Base-by-base conservation (phyloP, 2,329 filamentous ascomycete genomes). In the Pseudogymnoascus sp. region DNA sequence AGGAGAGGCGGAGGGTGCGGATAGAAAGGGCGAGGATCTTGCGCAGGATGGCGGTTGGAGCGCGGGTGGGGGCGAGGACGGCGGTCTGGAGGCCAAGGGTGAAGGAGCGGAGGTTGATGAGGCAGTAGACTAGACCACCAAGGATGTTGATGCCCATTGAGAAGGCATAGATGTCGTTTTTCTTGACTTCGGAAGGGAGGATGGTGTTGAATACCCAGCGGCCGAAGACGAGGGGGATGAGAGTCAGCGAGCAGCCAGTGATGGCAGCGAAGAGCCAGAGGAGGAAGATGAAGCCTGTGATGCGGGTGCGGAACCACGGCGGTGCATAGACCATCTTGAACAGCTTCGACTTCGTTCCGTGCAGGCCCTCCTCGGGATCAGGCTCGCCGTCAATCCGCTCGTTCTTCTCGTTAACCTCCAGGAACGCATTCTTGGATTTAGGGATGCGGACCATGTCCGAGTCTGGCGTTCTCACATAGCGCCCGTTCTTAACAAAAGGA, bases 101-200 rank as follows among this genome's bases (percentile, higher is more conserved):
- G 65, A 68, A 63, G 65, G 72, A 37, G 10, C 73, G 76, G 15
- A 79, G 67, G 71, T 87, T 83, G 66, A 85, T 76, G 29, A 81
- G 67, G 42, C 82, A 74, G 72, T 92, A 96, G 2, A 83, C 77
- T 1, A 84, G 70, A 3, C 83, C 85, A 9, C 89, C 90, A 4
- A 96, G 79, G 27, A 91, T 78, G 72, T 95, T 96, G 40, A 96
- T 82, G 12, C 94, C 94, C 31, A 94, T 86, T 60, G 91, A 96
- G 73, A 97, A 96, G 10, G 94, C 93, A 70, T 99, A 97, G 27
- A 99, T 89, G 73, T 99, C 94, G 74, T 97, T 99, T 71, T 93
- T 88, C 40, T 84, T 84, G 58, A 89, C 82, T 64, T 89, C 82
- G 0, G 80, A 76, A 4, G 91, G 90, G 42, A 96, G 84, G 35